Base-by-base conservation (phyloP, 2,329 filamentous ascomycete species). In the Dothideomycetes sp. region DNA sequence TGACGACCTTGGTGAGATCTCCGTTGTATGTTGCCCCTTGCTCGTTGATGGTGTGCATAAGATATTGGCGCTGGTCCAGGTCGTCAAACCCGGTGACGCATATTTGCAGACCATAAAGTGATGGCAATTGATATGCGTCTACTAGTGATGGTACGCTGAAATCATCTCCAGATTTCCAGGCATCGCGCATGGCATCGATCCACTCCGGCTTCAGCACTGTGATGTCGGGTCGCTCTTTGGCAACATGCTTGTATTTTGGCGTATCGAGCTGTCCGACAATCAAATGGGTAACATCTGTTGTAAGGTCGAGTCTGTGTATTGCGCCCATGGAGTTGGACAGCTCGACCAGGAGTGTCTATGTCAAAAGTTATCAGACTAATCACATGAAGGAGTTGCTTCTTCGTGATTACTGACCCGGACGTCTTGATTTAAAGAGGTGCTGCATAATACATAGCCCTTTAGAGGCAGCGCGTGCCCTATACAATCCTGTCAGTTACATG, bases 211-310 rank as follows among this genome's bases (percentile, higher is more conserved):
- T 75, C 65, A 98, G 79, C 36, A 87, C 80, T 56, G 77, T 79
- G 53, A 98, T 80, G 54, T 98, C 91, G 35, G 81, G 78, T 38
- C 91, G 76, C 58, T 89, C 83, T 55, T 81, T 84, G 39, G 89
- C 91, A 53, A 96, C 89, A 68, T 94, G 94, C 59, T 80, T 82
- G 63, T 98, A 98, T 61, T 98, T 98, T 36, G 83, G 77, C 1
- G 89, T 96, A 57, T 89, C 77, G 53, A 86, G 83, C 52, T 84
- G 80, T 58, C 88, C 91, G 45, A 94, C 85, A 47, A 98, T 75
- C 34, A 98, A 77, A 65, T 98, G 91, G 4, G 91, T 96, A 35
- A 94, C 86, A 59, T 95, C 86, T 41, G 84, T 84, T n/a, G 88
- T 96, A 33, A 98, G 76, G 59, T 98, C 88, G 60, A 87, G 82